Evolutionary conservation across 208 protist genomes (phyloP), one percentile per base, ranked within the genome.

Genomic region (Trypanosoma mega): DNA sequence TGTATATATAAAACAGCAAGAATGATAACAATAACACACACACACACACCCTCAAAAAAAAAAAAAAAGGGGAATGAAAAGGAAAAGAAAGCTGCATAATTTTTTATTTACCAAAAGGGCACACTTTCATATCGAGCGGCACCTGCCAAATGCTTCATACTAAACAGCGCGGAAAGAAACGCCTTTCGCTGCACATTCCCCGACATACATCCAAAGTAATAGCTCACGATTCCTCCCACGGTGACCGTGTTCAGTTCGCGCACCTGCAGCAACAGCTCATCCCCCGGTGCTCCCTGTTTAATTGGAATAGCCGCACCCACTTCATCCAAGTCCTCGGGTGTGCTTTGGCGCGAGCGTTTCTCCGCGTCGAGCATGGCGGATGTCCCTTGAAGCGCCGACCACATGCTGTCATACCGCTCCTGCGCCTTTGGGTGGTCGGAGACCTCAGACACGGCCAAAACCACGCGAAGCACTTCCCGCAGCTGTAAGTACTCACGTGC

Each of bases 351-450:
- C 48, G 18, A 34, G 12, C 47, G 48, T 41, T 54, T 60, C 39
- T 64, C 65, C 12, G 65, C 65, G 3, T 72, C 51, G 0, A 72
- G 65, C 56, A 72, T 72, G 3, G 57, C 55, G 9, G 65, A 55
- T 30, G 68, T 74, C 1, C 60, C 68, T 37, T 59, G 47, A 33
- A 68, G 41, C 5, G 56, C 68, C 9, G 68, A 66, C 59, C 57
- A 67, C 29, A 67, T 54, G 50, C 68, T 74, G 36, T 74, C 68
- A 45, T 74, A 74, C 20, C 55, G 53, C 26, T 66, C 57, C 24
- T 74, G 41, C 1, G 60, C 68, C 30, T 57, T 74, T 18, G 68
- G 57, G 27, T 74, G 68, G 50, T 74, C 68, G 0, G 59, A 63
- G 0, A 74, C 61, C 34, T 74, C 68, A 23, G 68, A 66, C 6